Evolutionary conservation across 2,329 filamentous ascomycete genomes (phyloP), one percentile per base, ranked within the genome.

Genomic region (Nannizzia gypsea): DNA sequence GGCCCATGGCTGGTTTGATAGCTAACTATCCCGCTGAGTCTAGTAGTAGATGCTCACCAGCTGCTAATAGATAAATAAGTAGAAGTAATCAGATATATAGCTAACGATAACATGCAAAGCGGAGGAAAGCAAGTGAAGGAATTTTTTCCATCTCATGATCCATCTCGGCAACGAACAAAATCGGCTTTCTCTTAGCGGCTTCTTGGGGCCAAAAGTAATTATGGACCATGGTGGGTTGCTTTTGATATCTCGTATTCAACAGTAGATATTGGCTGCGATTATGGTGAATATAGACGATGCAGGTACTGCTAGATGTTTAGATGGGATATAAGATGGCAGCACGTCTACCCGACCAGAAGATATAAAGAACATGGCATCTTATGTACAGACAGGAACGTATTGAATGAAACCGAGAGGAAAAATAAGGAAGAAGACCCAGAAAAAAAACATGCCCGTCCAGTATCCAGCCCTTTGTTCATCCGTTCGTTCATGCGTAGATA

Each of bases 1-100:
- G 81, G 20, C 87, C 87, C 89, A 92, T 93, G 60, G 28, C 40
- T 42, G 15, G 6, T 8, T 42, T 17, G 38, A n/a, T 42, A n/a
- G n/a, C n/a, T n/a, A n/a, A n/a, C n/a, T n/a, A 17, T n/a, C 38
- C 38, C 6, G 20, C 6, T 26, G 13, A 54, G 26, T 31, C 3
- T 8, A 31, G n/a, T 26, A 4, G 26, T 31, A 8, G 26, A 50
- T 50, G 44, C 44, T 20, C 31, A 11, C 31, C 13, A 36, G 13
- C 31, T 36, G 31, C 31, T 36, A 36, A 36, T 36, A 36, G 3
- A 36, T 36, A 34, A 1, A 36, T n/a, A n/a, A n/a, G n/a, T n/a
- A n/a, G n/a, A 36, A 36, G 13, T 36, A 36, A 36, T 2, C 9
- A 36, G 9, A 36, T 11, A 36, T 36, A 36, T 11, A 36, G 31